Evolutionary conservation across 202 grass and related monocot genomes (phyloP).

Genomic region (Carex arenaria): DNA sequence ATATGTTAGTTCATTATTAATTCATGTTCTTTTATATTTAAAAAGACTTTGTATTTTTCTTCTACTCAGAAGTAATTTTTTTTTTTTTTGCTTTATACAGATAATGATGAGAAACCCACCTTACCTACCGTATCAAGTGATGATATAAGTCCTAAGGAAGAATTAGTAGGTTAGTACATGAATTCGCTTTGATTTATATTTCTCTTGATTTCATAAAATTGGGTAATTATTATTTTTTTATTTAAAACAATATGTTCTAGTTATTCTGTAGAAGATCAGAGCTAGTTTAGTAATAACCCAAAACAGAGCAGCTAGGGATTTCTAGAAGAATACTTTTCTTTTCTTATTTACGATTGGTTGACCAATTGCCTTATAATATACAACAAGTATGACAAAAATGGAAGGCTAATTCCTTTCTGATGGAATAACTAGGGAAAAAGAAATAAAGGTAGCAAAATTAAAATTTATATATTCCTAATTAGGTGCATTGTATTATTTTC

Average conservation of each 20-base stretch:
- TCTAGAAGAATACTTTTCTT: background rate
- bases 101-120: background rate
- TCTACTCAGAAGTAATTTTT: background rate
- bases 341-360: background rate
- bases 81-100: background rate
- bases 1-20: background rate
- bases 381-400: too few species aligned
- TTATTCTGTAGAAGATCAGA: background rate
- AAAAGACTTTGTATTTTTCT: background rate
- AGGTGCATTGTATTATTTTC: background rate
- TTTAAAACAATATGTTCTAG: background rate
- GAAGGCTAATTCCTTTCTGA: background rate
- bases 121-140: slow-evolving; percentile 6
- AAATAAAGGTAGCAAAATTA: background rate
- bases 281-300: background rate
- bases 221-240: background rate
- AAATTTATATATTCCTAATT: background rate
- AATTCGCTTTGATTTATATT: background rate
- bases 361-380: background rate
- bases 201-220: background rate
- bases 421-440: background rate
- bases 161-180: background rate
- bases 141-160: background rate
- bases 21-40: background rate
- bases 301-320: background rate